These are phyloP conservation scores for Debaryomyces robertsiae DNA, from an alignment of 1,139 yeast species.

Conservation along the genomic window DNA sequence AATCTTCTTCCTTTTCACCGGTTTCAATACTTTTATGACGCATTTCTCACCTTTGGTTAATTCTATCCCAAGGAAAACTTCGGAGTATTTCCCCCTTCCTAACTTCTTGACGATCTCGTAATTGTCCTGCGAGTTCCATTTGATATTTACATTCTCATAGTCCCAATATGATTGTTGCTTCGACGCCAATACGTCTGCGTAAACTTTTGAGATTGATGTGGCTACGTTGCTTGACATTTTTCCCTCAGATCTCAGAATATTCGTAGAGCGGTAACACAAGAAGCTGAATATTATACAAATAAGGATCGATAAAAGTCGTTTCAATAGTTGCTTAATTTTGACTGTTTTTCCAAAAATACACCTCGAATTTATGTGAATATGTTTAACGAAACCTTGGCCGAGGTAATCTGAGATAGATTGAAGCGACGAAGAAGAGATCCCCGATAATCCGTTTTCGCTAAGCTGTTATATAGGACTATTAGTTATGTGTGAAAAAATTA, in stretches of 20 bases:
- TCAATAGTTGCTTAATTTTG: conserved; percentile 7
- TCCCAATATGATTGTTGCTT: conserved; percentile 53
- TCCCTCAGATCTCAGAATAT: neutral
- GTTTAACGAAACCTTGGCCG: too few species aligned
- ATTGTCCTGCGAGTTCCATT: conserved; percentile 51
- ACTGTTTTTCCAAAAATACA: neutral
- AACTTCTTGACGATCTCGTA: conserved; percentile 49
- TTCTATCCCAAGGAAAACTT: conserved; percentile 46
- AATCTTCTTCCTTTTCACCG: conserved; percentile 95
- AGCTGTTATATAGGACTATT: neutral
- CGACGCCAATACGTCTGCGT: conserved; percentile 44
- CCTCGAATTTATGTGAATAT: too few species aligned
- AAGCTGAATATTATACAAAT: conserved; percentile 7
- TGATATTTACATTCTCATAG: conserved; percentile 46
- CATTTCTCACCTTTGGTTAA: conserved; percentile 44
- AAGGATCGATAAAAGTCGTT: conserved; percentile 1
- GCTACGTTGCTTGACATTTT: conserved; percentile 21
- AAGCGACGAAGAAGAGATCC: too few species aligned
- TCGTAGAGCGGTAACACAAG: conserved; percentile 7
- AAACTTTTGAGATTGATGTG: conserved; percentile 43
- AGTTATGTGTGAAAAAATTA: neutral
- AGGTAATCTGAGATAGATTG: too few species aligned
- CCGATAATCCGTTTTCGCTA: neutral
- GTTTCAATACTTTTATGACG: conserved; percentile 93
- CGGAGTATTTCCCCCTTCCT: conserved; percentile 53